These are phyloP conservation scores for Melastoma malabathricum DNA, from an alignment of 345 rosid species.

Conservation along the genomic window DNA sequence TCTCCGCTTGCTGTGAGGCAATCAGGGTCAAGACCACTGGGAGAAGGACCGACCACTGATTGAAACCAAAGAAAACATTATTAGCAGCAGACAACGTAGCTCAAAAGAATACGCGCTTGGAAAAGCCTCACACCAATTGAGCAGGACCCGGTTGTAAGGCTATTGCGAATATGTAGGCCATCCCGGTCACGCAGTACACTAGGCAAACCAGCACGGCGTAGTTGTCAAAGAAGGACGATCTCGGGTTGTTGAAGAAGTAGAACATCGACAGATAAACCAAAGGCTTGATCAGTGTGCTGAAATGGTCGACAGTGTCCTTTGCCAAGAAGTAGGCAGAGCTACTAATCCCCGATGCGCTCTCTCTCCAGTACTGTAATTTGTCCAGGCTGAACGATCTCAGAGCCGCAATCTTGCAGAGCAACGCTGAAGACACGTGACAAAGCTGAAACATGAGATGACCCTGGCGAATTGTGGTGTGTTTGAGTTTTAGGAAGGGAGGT, in stretches of 20 bases:
- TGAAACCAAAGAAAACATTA: not conserved
- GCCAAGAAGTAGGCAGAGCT: conserved; percentile 73
- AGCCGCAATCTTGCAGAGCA: conserved; percentile 69
- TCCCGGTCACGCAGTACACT: conserved; percentile 79
- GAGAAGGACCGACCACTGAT: conserved; percentile 65
- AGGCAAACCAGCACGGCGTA: conserved; percentile 54
- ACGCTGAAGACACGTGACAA: conserved; percentile 34
- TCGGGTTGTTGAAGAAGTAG: conserved; percentile 86
- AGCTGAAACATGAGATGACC: no score
- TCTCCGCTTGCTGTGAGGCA: conserved; percentile 48
- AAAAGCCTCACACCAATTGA: conserved; percentile 44
- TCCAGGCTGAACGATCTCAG: conserved; percentile 64
- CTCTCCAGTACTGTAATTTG: conserved; percentile 66
- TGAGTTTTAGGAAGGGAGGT: not conserved
- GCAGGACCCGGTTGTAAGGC: conserved; percentile 55
- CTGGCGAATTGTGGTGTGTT: no score
- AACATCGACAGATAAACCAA: conserved; percentile 75
- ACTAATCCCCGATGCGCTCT: conserved; percentile 67
- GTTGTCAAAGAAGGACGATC: conserved; percentile 65
- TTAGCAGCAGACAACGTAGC: no score
- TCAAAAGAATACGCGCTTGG: not conserved
- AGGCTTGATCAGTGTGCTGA: conserved; percentile 61
- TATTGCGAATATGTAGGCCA: conserved; percentile 74
- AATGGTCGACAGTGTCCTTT: conserved; percentile 64
- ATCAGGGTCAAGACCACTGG: conserved; percentile 72